A percentile compares a stretch with the other conserved stretches of the same genome.
phyloP scores from a whole-genome alignment of 768 basidiomycete genomes.

The Xerocomus spinulosus region DNA sequence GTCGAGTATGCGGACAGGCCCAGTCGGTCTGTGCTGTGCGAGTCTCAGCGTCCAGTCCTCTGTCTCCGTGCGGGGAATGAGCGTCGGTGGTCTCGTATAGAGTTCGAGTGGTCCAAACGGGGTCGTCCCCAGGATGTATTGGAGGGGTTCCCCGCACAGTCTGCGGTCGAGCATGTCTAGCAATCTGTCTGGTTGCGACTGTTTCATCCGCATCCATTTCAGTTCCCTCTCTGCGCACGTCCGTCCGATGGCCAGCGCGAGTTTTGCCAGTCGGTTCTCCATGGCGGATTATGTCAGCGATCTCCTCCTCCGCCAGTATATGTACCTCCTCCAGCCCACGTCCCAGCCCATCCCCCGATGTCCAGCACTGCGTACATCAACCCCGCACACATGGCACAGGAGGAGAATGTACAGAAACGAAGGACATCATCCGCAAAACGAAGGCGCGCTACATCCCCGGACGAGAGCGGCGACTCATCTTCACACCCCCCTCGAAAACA shows the following conservation, averaged over 20 bases:
- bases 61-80: slow-evolving; percentile 95
- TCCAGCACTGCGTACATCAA: slow-evolving; percentile 32
- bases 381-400: slow-evolving; percentile 38
- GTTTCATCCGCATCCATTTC: slow-evolving; percentile 41
- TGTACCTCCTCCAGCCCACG: slow-evolving; percentile 4
- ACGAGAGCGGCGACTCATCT: slow-evolving; percentile 49
- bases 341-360: not conserved
- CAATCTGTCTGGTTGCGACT: slow-evolving; percentile 17
- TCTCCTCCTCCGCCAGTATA: slow-evolving; percentile 7
- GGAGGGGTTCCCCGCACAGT: slow-evolving; percentile 70
- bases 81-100: slow-evolving; percentile 66
- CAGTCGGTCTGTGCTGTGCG: slow-evolving; percentile 34
- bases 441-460: slow-evolving; percentile 57
- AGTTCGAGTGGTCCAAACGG: slow-evolving; percentile 85
- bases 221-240: slow-evolving; percentile 40
- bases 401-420: slow-evolving; percentile 35
- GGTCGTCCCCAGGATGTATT: slow-evolving; percentile 85
- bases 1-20: slow-evolving; percentile 59
- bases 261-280: slow-evolving; percentile 22
- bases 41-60: slow-evolving; percentile 75
- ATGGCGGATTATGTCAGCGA: slow-evolving; percentile 19
- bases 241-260: slow-evolving; percentile 33
- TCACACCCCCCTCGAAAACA: slow-evolving; percentile 45
- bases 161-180: slow-evolving; percentile 55
- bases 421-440: slow-evolving; percentile 49